Conservation (phyloP, 169 alveolate species). For the Hepatocystis sp. region DNA sequence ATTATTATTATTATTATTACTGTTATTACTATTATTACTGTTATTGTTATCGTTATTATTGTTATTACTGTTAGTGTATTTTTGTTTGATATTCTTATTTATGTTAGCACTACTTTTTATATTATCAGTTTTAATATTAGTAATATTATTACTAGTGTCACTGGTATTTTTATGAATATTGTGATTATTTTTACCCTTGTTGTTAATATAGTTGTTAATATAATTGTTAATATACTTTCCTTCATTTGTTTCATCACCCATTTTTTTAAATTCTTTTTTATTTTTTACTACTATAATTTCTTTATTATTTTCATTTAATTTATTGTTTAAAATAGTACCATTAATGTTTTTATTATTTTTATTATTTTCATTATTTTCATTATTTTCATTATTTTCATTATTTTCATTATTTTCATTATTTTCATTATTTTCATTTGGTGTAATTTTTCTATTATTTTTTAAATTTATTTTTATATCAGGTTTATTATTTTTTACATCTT, state of each 20-base stretch:
- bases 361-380: conserved; percentile 10
- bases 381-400: conserved; percentile 21
- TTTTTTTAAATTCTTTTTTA: conserved; percentile 4
- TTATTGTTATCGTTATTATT: background rate
- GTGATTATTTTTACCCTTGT: too few relatives aligned
- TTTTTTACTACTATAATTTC: background rate
- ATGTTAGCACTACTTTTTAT: too few relatives aligned
- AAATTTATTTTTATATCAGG: too few relatives aligned
- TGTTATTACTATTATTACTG: background rate
- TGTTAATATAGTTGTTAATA: too few relatives aligned
- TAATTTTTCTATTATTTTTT: too few relatives aligned
- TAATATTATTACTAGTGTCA: too few relatives aligned
- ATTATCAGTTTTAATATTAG: too few relatives aligned
- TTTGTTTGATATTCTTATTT: too few relatives aligned
- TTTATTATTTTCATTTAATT: background rate
- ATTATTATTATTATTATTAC: background rate
- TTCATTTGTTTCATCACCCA: conserved; percentile 5
- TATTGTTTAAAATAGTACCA: background rate
- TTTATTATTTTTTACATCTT: conserved; percentile 18
- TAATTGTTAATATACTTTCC: background rate
- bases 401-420: conserved; percentile 3
- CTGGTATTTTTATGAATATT: too few relatives aligned
- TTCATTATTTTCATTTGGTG: too few relatives aligned
- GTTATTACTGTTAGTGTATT: too few relatives aligned
- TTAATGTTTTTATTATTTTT: background rate